Percentiles rank a stretch among this genome's conserved stretches.
These are phyloP conservation scores for Termitomyces sp. DNA, from an alignment of 1,284 basidiomycete genomes.

Conservation along the genomic window DNA sequence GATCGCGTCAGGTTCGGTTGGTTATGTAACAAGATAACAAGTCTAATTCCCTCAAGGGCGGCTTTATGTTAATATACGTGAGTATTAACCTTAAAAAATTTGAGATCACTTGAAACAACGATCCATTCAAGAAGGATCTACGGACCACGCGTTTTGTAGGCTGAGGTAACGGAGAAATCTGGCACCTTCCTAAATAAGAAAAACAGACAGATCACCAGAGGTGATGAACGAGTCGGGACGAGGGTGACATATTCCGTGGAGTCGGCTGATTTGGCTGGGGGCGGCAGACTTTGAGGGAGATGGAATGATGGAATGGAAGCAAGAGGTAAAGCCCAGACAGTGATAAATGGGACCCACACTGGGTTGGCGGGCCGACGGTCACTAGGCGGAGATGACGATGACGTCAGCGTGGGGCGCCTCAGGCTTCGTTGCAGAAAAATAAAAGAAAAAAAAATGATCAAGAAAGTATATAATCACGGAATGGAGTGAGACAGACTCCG, in stretches of 20 bases:
- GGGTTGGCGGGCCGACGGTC: background rate
- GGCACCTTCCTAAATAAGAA: constrained; percentile 12
- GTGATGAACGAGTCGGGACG: constrained; percentile 8
- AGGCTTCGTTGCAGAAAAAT: background rate
- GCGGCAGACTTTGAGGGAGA: background rate
- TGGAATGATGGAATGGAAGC: background rate
- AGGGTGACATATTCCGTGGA: background rate
- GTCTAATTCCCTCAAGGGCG: too few relatives aligned
- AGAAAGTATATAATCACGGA: background rate
- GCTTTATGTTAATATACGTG: too few relatives aligned
- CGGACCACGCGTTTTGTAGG: background rate
- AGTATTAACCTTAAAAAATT: background rate
- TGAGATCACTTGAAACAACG: background rate
- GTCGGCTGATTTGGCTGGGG: background rate
- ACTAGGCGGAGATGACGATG: background rate
- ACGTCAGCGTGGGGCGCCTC: constrained; percentile 7
- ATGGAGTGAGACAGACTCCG: background rate
- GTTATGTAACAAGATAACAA: too few relatives aligned
- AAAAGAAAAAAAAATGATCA: background rate
- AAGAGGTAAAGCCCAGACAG: background rate
- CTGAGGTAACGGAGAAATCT: background rate
- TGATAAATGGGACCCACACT: background rate
- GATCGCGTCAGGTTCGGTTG: constrained; percentile 9
- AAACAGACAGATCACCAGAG: constrained; percentile 7
- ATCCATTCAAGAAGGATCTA: background rate